These are phyloP conservation scores for Astrothelium subdiscretum DNA, from an alignment of 495 filamentous ascomycete genomes.

Conservation along the genomic window DNA sequence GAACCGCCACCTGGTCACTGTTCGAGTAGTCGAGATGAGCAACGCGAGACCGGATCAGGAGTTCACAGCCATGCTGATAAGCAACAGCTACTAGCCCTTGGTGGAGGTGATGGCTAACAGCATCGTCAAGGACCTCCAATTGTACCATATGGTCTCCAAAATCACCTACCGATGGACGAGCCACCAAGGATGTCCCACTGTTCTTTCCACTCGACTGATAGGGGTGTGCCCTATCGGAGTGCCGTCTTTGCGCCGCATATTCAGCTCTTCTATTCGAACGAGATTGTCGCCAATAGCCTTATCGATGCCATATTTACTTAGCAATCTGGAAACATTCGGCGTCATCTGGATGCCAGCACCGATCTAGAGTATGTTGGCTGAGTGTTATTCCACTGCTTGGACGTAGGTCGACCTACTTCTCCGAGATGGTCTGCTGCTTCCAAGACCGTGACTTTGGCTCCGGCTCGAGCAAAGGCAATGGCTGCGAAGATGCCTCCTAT, in stretches of 20 bases:
- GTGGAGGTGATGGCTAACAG: constrained; percentile 26
- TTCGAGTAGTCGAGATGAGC: constrained; percentile 16
- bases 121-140: neutral
- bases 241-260: constrained; percentile 31
- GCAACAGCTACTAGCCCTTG: constrained; percentile 29
- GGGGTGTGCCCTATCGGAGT: constrained; percentile 28
- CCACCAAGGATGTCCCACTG: constrained; percentile 16
- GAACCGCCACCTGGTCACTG: constrained; percentile 22
- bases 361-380: constrained; percentile 9
- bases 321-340: constrained; percentile 12
- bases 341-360: constrained; percentile 20
- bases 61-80: constrained; percentile 19
- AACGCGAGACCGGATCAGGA: constrained; percentile 30
- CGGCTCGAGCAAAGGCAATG: constrained; percentile 19
- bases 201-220: constrained; percentile 11
- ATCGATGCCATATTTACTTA: constrained; percentile 24
- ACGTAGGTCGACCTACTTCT: constrained; percentile 4
- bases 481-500: constrained; percentile 21
- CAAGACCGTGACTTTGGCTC: constrained; percentile 17
- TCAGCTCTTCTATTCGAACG: constrained; percentile 30
- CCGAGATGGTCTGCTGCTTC: constrained; percentile 15
- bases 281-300: constrained; percentile 30
- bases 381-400: neutral
- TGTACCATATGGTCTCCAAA: neutral
- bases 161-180: constrained; percentile 14